Base-by-base conservation (phyloP, 1,284 basidiomycete species). In the Papiliotrema nemorosa region DNA sequence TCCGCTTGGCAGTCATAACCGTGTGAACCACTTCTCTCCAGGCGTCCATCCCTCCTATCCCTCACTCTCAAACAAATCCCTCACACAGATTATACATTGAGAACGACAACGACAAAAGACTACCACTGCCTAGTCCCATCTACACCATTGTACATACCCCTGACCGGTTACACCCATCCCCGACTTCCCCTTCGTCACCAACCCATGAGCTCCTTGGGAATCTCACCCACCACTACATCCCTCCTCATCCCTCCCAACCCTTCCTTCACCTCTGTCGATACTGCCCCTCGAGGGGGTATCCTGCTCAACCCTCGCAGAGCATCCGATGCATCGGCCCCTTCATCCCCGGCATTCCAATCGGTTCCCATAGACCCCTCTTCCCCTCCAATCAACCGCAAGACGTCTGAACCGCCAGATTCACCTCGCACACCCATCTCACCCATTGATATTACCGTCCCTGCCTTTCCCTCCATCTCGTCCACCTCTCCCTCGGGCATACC, bases 201-300 rank as follows among this genome's bases (percentile, higher is more conserved):
- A 37, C 46, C 20, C 36, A 48, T 42, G 34, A 33, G 40, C 52
- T 61, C 59, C n/a, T 31, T 54, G 9, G 50, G 51, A n/a, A 50
- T 50, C 16, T 58, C 57, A 2, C 59, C 59, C 6, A 43, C 38
- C 3, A 25, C 45, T 33, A 49, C 22, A 7, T 62, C 62, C 7
- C 45, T 64, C 5, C 60, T 64, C 47, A 57, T 58, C 27, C 60
- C 62, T 3, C 37, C 62, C 46, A 60, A 59, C 42, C 58, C 62
- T 10, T 55, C 60, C 3, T 56, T 53, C 22, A 21, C 47, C 22
- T 12, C 57, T 4, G n/a, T 39, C 37, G 60, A 60, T 25, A 33
- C 34, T 4, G 49, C 45, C 3, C 64, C 63, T 2, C 49, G 50
- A 25, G 59, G 63, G 10, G 64, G 64, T 9, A 64, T 64, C 26